A percentile compares a stretch with the other conserved stretches of the same genome.
phyloP scores from a whole-genome alignment of 768 basidiomycete species.

The Pleurotus tuber-regium region DNA sequence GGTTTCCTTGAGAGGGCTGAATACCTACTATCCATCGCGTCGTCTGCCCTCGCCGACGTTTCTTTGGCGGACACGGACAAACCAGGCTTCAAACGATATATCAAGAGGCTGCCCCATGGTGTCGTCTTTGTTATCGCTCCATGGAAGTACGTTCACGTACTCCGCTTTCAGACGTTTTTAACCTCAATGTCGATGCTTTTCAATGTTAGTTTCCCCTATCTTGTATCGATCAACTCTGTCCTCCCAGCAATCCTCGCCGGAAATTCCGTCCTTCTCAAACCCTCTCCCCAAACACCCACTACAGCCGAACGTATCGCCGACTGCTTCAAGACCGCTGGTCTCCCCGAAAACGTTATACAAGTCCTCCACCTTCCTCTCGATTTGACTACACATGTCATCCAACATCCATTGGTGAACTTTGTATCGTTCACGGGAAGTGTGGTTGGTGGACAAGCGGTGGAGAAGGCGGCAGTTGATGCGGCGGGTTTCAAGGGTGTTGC shows the following conservation, averaged over 20 bases:
- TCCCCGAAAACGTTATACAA: conserved; percentile 73
- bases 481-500: conserved; percentile 83
- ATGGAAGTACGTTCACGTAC: conserved; percentile 75
- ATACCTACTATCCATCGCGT: conserved; percentile 85
- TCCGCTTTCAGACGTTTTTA: not conserved
- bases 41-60: conserved; percentile 70
- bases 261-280: conserved; percentile 90
- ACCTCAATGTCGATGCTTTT: not conserved
- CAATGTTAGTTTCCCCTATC: conserved; percentile 89
- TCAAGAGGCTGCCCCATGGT: conserved; percentile 82
- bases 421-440: conserved; percentile 92
- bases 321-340: conserved; percentile 71
- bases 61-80: conserved; percentile 73
- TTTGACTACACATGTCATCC: conserved; percentile 57
- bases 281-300: conserved; percentile 94
- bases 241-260: conserved; percentile 90
- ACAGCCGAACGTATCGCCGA: conserved; percentile 77
- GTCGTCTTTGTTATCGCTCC: conserved; percentile 87
- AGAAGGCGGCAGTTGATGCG: conserved; percentile 62
- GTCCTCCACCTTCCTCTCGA: conserved; percentile 71
- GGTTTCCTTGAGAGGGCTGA: conserved; percentile 80
- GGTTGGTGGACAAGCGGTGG: conserved; percentile 69
- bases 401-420: conserved; percentile 70
- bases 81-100: conserved; percentile 80
- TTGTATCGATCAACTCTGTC: conserved; percentile 87